Evolutionary conservation across 805 yeast species (phyloP).

Genomic region (Naumovozyma baii): DNA sequence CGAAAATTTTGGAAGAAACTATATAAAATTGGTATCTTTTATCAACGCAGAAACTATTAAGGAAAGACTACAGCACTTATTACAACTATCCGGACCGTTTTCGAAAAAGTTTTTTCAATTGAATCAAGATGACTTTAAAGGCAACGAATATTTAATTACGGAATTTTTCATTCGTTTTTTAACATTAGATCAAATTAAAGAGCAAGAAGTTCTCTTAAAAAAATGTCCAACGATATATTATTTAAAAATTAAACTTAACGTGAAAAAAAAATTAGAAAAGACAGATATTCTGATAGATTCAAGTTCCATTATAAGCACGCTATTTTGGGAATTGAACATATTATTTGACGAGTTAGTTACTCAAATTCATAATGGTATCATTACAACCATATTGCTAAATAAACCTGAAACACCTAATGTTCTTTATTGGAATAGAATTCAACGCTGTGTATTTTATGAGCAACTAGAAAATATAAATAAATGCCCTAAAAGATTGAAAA

Average conservation of each 20-base stretch:
- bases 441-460: background rate
- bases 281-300: background rate
- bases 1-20: background rate
- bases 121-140: background rate
- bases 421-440: background rate
- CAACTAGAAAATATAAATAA: background rate
- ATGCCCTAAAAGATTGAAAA: no score
- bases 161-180: background rate
- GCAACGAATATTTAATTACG: background rate
- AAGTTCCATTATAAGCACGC: background rate
- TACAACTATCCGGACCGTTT: background rate
- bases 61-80: background rate
- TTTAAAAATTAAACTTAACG: background rate
- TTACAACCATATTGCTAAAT: background rate
- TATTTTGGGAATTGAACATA: background rate
- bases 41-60: background rate
- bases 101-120: background rate
- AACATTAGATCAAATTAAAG: background rate
- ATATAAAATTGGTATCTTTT: background rate
- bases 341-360: background rate
- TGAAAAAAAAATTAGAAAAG: background rate
- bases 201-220: background rate
- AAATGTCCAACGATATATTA: background rate
- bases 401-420: background rate
- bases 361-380: background rate